Percentiles rank a stretch among this genome's conserved stretches.
phyloP scores from a whole-genome alignment of 2,329 filamentous ascomycete species.

The Fusarium mangiferae region DNA sequence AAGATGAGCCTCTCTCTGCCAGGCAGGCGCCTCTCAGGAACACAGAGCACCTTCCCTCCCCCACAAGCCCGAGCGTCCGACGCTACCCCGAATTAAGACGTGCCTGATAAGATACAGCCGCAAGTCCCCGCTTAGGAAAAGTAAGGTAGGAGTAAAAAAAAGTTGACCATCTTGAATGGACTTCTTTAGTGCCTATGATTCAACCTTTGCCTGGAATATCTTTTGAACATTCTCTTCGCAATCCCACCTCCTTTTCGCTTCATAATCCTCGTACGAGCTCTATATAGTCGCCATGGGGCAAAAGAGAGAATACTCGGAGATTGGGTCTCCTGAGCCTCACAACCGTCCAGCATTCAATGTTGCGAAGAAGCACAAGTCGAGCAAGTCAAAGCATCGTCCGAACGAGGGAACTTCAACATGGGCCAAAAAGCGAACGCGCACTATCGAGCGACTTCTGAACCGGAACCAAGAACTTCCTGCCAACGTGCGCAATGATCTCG shows the following conservation, averaged over 20 bases:
- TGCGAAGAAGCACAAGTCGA: slow-evolving; percentile 51
- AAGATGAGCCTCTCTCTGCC: slow-evolving; percentile 18
- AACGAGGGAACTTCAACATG: slow-evolving; percentile 64
- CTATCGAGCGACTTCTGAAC: slow-evolving; percentile 73
- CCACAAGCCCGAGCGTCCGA: slow-evolving; percentile 13
- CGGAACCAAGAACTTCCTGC: slow-evolving; percentile 72
- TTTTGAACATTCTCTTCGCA: background rate
- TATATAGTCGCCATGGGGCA: slow-evolving; percentile 40
- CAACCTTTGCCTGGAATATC: background rate
- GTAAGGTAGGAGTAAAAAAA: slow-evolving; percentile 31
- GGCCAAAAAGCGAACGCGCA: slow-evolving; percentile 77
- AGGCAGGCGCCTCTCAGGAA: background rate
- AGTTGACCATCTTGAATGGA: slow-evolving; percentile 18
- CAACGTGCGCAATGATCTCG: slow-evolving; percentile 73
- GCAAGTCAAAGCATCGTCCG: slow-evolving; percentile 52
- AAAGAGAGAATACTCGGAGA: slow-evolving; percentile 47
- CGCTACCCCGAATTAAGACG: slow-evolving; percentile 31
- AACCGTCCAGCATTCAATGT: slow-evolving; percentile 28
- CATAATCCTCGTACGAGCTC: too few relatives aligned
- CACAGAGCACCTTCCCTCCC: slow-evolving; percentile 22
- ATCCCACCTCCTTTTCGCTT: background rate
- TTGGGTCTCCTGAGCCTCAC: slow-evolving; percentile 41
- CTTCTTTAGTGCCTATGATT: background rate
- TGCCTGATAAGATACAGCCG: slow-evolving; percentile 42
- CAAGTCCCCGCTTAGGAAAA: slow-evolving; percentile 6